Conservation (phyloP, 129 eudicot species). For the Smallanthus sonchifolius region DNA sequence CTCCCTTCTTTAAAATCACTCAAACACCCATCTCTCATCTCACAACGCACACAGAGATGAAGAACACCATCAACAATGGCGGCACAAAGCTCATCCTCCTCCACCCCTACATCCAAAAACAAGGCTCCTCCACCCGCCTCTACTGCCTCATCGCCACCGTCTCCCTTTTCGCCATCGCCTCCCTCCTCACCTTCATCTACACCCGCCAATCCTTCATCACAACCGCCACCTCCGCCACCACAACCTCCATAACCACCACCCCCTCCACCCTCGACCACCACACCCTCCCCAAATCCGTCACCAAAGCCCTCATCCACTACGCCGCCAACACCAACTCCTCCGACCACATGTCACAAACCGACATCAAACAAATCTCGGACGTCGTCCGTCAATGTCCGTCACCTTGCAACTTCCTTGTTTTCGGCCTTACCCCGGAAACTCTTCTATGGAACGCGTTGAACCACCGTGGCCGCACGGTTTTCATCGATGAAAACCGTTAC, state of each 20-base stretch:
- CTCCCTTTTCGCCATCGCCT: conserved; percentile 62
- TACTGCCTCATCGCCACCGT: conserved; percentile 60
- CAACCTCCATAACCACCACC: conserved; percentile 4
- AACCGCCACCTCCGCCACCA: conserved; percentile 21
- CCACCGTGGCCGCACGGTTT: conserved; percentile 66
- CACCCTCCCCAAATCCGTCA: conserved; percentile 46
- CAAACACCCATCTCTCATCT: neutral
- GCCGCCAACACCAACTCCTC: conserved; percentile 60
- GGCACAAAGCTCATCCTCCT: conserved; percentile 82
- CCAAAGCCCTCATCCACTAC: conserved; percentile 69
- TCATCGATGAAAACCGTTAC: conserved; percentile 83
- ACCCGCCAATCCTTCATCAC: conserved; percentile 53
- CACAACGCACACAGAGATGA: conserved; percentile 28
- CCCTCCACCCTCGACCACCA: conserved; percentile 22
- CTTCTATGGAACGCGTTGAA: conserved; percentile 84
- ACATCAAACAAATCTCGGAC: conserved; percentile 71
- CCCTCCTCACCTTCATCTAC: conserved; percentile 69
- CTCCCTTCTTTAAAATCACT: conserved; percentile 33
- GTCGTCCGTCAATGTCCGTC: conserved; percentile 52
- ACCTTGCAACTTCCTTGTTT: conserved; percentile 78
- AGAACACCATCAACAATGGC: conserved; percentile 57
- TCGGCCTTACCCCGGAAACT: conserved; percentile 81
- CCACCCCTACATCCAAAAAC: conserved; percentile 92
- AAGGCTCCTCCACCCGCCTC: conserved; percentile 63
- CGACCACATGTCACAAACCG: conserved; percentile 61